Base-by-base conservation (phyloP, 139 green algal genomes). In the Picochlorum sp. region DNA sequence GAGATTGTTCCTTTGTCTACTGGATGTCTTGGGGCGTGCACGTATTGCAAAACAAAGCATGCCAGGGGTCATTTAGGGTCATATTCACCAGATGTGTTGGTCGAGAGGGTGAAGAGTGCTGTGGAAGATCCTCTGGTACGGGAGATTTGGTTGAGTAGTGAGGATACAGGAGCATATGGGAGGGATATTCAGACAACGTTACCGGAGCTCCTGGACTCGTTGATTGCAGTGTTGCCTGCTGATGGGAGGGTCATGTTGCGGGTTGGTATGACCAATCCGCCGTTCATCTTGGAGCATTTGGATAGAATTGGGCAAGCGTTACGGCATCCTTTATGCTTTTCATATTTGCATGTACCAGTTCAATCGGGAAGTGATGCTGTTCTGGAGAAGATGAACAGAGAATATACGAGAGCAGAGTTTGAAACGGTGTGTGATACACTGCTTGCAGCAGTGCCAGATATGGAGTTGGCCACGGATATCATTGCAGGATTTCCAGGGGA, bases 11-110 rank as follows among this genome's bases (percentile, higher is more conserved):
- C 91, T 7, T 80, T 97, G 31, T 95, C 81, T 51, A 93, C 85
- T 44, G 76, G 76, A 50, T 82, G 76, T 61, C 82, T 97, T 37
- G 91, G 91, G 20, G 69, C 76, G 6, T 97, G 91, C 78, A 97
- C 91, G 28, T 97, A 97, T 78, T 97, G 91, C 90, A 97, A 97
- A 77, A 97, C 91, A 18, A 95, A 95, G 67, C 90, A 97, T 69
- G 90, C 90, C 6, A 70, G 90, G 1, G 90, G 91, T 11, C 71
- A 92, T 24, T 83, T 95, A 49, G 85, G 86, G 64, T 81, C 62
- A 62, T 93, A 95, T 65, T 74, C 77, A 60, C 71, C 66, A 6
- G 65, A 74, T 8, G 82, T 70, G 4, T 70, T 96, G 31, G 81
- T 87, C 14, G 66, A 56, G 8, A 28, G 67, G 1, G 80, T 85